These are phyloP conservation scores for Trametes cinnabarina DNA, from an alignment of 768 basidiomycete species.

Conservation along the genomic window DNA sequence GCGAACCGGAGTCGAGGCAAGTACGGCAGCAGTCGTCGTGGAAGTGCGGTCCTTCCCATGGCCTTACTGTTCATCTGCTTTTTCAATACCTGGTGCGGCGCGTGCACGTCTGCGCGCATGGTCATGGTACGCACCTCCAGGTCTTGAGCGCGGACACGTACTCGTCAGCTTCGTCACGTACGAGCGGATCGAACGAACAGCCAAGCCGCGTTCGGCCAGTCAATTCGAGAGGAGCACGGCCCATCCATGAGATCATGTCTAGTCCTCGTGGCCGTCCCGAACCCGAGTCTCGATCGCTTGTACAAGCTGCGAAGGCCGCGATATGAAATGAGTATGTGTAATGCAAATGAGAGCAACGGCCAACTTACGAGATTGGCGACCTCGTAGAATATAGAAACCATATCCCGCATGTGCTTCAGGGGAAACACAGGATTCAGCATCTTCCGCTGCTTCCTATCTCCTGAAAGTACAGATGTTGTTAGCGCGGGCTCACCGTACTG, in stretches of 20 bases:
- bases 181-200: conserved; percentile 4
- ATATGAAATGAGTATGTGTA: not conserved
- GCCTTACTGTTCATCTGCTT: too few relatives aligned
- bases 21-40: not conserved
- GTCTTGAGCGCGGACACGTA: conserved; percentile 8
- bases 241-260: not conserved
- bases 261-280: not conserved
- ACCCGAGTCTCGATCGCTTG: not conserved
- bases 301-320: not conserved
- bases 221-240: not conserved
- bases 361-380: not conserved
- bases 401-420: not conserved
- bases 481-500: too few relatives aligned
- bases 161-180: not conserved
- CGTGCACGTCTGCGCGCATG: not conserved
- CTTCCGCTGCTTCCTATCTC: conserved; percentile 7
- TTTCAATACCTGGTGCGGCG: not conserved
- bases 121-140: not conserved
- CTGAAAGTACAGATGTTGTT: not conserved
- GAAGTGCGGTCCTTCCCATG: not conserved
- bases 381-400: not conserved
- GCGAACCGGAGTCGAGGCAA: conserved; percentile 1
- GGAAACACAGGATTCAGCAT: conserved; percentile 4
- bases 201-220: conserved; percentile 3
- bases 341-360: not conserved